Evolutionary conservation across 2,329 filamentous ascomycete genomes (phyloP), one percentile per base, ranked within the genome.

Genomic region (Paraconiothyrium brasiliense): DNA sequence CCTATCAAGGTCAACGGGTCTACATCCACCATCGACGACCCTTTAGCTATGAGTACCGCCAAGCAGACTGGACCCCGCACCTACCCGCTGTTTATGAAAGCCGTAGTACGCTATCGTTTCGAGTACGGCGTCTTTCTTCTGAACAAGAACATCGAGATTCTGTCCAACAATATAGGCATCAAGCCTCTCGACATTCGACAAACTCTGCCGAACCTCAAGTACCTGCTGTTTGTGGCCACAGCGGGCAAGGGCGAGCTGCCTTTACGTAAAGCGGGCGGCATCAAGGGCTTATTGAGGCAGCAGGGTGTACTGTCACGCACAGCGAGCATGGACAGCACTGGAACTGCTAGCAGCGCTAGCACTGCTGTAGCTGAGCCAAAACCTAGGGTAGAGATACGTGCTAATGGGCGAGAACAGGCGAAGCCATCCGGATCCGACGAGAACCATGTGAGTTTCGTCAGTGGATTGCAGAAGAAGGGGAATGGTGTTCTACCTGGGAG

Each of bases 81-180:
- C 0, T 99, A 97, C 71, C 95, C 95, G 0, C 85, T 99, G 0
- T 94, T 94, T 78, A 79, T 91, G 81, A 84, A 83, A 62, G 85
- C 86, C 73, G 86, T 87, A 2, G 88, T 93, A 0, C 88, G 93
- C 49, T 98, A 94, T 81, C 89, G 94, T 2, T 98, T 98, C 78
- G 94, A 98, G 71, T 99, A 98, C 76, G 95, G 85, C 11, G 95
- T 97, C 75, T 99, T 98, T 71, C 82, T 98, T n/a, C 85, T 99
- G 14, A 98, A 98, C 81, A 97, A 98, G 79, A 84, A 98, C 73
- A 94, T 99, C 59, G 94, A 98, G 69, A 83, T 89, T 51, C 75
- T 91, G 11, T 79, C 80, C 22, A 86, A 84, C 62, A 80, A 82
- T 1, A 89, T 93, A 67, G 90, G 90, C 0, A 82, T 97, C 13